These are phyloP conservation scores for Wallacemonas sp. DNA, from an alignment of 208 protist genomes.

Conservation along the genomic window DNA sequence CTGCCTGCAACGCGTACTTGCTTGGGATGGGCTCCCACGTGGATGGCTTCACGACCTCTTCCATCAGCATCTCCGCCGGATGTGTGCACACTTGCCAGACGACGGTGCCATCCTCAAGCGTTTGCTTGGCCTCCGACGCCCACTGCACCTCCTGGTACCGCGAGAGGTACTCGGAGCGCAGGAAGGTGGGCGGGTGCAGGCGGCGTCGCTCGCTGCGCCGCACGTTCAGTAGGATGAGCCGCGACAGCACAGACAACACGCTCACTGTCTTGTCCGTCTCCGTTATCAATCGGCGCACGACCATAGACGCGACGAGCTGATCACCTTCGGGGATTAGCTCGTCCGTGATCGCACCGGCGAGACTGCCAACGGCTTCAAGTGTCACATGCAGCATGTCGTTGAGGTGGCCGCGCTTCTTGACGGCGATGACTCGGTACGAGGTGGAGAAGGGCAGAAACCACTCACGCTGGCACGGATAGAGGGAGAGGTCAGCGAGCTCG, in stretches of 20 bases:
- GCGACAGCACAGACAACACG: conserved; percentile 33
- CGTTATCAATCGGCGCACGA: conserved; percentile 45
- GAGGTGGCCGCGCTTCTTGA: conserved; percentile 34
- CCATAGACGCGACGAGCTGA: conserved; percentile 52
- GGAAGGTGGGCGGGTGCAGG: conserved; percentile 70
- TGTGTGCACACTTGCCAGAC: conserved; percentile 79
- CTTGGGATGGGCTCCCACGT: conserved; percentile 70
- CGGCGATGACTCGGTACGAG: conserved; percentile 58
- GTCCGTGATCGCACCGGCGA: conserved; percentile 50
- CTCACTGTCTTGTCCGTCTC: conserved; percentile 42
- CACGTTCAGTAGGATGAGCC: conserved; percentile 45
- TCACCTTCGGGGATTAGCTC: conserved; percentile 67
- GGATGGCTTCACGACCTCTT: conserved; percentile 76
- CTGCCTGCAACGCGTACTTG: conserved; percentile 57
- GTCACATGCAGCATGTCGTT: conserved; percentile 75
- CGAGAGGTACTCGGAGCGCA: conserved; percentile 73
- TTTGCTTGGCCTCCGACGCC: conserved; percentile 54
- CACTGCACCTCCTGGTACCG: conserved; percentile 67
- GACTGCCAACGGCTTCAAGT: conserved; percentile 64
- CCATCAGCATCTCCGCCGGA: conserved; percentile 66
- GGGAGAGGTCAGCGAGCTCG: conserved; percentile 66
- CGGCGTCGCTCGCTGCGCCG: conserved; percentile 51
- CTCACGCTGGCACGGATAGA: conserved; percentile 67
- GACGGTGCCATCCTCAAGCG: conserved; percentile 67
- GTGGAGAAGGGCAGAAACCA: conserved; percentile 83